phyloP scores from a whole-genome alignment of 768 basidiomycete species.

The Royoungia palumana region DNA sequence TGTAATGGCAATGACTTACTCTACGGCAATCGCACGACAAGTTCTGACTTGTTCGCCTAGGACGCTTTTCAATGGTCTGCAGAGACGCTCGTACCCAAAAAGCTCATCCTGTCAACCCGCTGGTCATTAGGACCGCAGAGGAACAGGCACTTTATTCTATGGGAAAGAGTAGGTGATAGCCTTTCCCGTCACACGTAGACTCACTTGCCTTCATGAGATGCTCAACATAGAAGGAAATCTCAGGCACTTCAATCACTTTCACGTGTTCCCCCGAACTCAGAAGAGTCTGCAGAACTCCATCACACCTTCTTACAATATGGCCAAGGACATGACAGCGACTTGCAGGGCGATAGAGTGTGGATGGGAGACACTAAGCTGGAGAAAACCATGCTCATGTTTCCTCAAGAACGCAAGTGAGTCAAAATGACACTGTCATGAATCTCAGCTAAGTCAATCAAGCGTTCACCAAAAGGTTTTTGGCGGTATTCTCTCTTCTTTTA shows the following conservation, averaged over 20 bases:
- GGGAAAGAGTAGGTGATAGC: slow-evolving; percentile 54
- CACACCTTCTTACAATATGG: slow-evolving; percentile 62
- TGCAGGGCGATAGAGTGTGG: slow-evolving; percentile 51
- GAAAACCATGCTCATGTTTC: slow-evolving; percentile 76
- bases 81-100: slow-evolving; percentile 64
- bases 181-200: background rate
- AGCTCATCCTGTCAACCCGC: slow-evolving; percentile 60
- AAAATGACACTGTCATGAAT: background rate
- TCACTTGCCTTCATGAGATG: slow-evolving; percentile 37
- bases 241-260: slow-evolving; percentile 57
- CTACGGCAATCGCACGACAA: background rate
- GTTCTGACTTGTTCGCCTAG: slow-evolving; percentile 33
- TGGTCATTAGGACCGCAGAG: slow-evolving; percentile 56
- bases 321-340: slow-evolving; percentile 31
- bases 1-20: slow-evolving; percentile 19
- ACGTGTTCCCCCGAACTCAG: slow-evolving; percentile 68
- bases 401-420: slow-evolving; percentile 77
- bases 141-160: slow-evolving; percentile 61
- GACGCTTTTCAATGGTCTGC: slow-evolving; percentile 92
- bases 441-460: slow-evolving; percentile 31
- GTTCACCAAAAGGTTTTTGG: slow-evolving; percentile 84
- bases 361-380: slow-evolving; percentile 74
- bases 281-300: slow-evolving; percentile 68
- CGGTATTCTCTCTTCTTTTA: slow-evolving; percentile 39
- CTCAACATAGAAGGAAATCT: slow-evolving; percentile 56